These are phyloP conservation scores for Scutellaria galericulata DNA, from an alignment of 257 asterid species.

Conservation along the genomic window DNA sequence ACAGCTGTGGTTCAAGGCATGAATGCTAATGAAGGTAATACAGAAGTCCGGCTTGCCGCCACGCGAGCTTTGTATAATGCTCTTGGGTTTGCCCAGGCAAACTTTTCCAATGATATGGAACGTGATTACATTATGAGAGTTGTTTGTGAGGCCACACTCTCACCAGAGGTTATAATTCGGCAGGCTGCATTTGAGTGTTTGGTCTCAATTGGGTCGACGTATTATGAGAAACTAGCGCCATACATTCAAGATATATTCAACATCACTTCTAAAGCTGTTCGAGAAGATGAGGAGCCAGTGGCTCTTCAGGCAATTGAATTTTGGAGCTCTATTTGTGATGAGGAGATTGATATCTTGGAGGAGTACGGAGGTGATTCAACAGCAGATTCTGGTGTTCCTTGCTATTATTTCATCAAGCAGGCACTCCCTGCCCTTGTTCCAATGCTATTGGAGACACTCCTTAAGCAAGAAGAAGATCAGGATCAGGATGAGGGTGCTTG, in stretches of 20 bases:
- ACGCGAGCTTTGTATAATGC: slow-evolving; percentile 61
- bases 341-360: slow-evolving; percentile 68
- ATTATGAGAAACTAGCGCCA: slow-evolving; percentile 59
- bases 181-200: slow-evolving; percentile 64
- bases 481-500: slow-evolving; percentile 75
- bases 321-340: slow-evolving; percentile 74
- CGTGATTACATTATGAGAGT: slow-evolving; percentile 70
- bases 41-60: slow-evolving; percentile 60
- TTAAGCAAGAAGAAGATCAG: slow-evolving; percentile 74
- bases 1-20: slow-evolving; percentile 67
- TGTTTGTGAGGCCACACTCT: slow-evolving; percentile 61
- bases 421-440: slow-evolving; percentile 74
- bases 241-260: slow-evolving; percentile 60
- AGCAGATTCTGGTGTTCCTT: slow-evolving; percentile 67
- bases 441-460: slow-evolving; percentile 60
- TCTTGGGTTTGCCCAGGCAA: slow-evolving; percentile 63
- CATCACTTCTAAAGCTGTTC: slow-evolving; percentile 64
- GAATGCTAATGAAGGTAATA: slow-evolving; percentile 56
- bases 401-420: slow-evolving; percentile 65
- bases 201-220: slow-evolving; percentile 58
- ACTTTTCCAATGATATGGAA: slow-evolving; percentile 60
- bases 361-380: slow-evolving; percentile 62
- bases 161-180: slow-evolving; percentile 56
- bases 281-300: slow-evolving; percentile 64
- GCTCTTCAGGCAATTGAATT: slow-evolving; percentile 73